A percentile compares a stretch with the other conserved stretches of the same genome.
Evolutionary conservation across 768 basidiomycete genomes (phyloP).

Genomic region (Guyanaporus albipodus): DNA sequence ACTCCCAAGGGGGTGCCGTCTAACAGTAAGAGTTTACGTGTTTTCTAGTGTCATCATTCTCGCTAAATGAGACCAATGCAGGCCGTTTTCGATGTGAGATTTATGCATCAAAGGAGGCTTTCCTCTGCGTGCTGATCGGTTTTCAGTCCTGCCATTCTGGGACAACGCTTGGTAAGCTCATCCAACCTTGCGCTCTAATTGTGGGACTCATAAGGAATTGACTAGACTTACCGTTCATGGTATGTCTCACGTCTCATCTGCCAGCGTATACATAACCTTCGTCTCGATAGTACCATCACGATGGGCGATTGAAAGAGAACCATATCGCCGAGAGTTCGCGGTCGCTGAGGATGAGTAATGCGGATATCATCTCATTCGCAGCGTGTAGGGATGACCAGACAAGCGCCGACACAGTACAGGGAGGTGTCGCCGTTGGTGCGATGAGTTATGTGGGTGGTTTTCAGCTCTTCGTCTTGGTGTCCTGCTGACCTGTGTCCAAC

Average conservation of each 20-base stretch:
- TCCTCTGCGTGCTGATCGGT: not conserved
- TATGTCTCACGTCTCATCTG: conserved; percentile 3
- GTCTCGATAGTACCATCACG: conserved; percentile 50
- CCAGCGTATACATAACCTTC: not conserved
- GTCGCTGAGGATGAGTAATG: conserved; percentile 51
- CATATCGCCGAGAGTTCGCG: conserved; percentile 35
- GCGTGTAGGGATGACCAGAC: conserved; percentile 70
- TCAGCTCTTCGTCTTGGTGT: not conserved
- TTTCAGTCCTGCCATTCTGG: conserved; percentile 47
- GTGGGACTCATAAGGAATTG: not conserved
- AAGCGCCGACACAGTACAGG: conserved; percentile 65
- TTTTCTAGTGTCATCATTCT: not conserved
- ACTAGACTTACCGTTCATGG: conserved; percentile 29
- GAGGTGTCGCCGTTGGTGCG: conserved; percentile 66
- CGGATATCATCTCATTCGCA: conserved; percentile 80
- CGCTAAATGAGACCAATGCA: conserved; percentile 1
- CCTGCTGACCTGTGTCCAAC: conserved; percentile 1
- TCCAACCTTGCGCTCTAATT: not conserved
- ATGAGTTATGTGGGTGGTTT: conserved; percentile 67
- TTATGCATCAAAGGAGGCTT: not conserved
- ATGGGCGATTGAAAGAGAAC: conserved; percentile 47
- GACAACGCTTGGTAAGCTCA: conserved; percentile 39
- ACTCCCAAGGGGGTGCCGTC: conserved; percentile 62
- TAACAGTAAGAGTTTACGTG: conserved; percentile 41
- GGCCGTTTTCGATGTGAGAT: conserved; percentile 49